phyloP scores from a whole-genome alignment of 2,329 filamentous ascomycete species.

The Pochonia chlamydosporia region DNA sequence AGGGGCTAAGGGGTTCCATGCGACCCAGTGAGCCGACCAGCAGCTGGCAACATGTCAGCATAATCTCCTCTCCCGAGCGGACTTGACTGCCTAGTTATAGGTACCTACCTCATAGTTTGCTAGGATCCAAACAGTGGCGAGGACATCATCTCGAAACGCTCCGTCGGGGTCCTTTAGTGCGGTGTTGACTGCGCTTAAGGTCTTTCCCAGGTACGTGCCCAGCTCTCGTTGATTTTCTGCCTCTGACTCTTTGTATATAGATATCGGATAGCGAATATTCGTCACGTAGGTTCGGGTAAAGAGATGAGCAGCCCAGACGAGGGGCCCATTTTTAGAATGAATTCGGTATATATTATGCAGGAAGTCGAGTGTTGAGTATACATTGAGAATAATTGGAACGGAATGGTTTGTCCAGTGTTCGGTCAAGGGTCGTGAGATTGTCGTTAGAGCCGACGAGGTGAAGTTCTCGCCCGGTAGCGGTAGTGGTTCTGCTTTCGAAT shows the following conservation, averaged over 20 bases:
- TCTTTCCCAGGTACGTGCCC: conserved; percentile 29
- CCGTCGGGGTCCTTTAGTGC: conserved; percentile 26
- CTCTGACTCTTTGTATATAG: conserved; percentile 18
- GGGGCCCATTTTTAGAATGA: conserved; percentile 23
- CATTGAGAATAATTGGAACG: conserved; percentile 31
- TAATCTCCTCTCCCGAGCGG: no score
- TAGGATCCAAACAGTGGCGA: conserved; percentile 34
- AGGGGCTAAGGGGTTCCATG: conserved; percentile 21
- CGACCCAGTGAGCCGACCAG: conserved; percentile 30
- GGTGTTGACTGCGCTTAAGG: conserved; percentile 29
- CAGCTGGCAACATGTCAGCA: conserved; percentile 22
- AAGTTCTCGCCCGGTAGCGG: background rate
- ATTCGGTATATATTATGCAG: conserved; percentile 23
- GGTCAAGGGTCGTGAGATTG: conserved; percentile 18
- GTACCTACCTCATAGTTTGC: conserved; percentile 31
- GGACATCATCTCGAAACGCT: conserved; percentile 26
- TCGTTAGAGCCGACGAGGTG: conserved; percentile 5
- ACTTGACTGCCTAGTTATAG: background rate
- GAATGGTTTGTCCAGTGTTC: conserved; percentile 34
- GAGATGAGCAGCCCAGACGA: conserved; percentile 33
- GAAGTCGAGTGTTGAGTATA: conserved; percentile 30
- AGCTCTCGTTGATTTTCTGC: conserved; percentile 25
- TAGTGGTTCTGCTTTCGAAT: background rate
- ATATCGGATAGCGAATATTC: conserved; percentile 27
- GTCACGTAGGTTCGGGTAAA: conserved; percentile 34